Base-by-base conservation (phyloP, 208 protist species). In the Trypanosoma platydactyli region DNA sequence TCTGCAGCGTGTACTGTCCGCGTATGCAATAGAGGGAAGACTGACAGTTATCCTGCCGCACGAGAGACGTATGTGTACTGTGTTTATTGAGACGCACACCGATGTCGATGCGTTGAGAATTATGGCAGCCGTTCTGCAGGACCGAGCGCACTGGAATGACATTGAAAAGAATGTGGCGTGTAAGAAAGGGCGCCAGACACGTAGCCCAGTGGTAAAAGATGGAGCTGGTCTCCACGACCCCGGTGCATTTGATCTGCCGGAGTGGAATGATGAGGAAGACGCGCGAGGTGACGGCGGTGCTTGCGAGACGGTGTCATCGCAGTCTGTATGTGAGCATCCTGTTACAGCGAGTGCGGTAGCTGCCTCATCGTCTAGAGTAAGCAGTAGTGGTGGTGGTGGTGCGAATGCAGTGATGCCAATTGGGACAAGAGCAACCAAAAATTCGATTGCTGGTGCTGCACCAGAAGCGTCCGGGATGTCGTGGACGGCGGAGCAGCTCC, bases 131-230 rank as follows among this genome's bases (percentile, higher is more conserved):
- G 44, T 82, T 7, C 68, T 94, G 50, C 79, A 83, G 61, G 80
- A 92, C 59, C 65, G 68, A 44, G 38, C 45, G 12, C 70, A 45
- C 40, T 91, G 86, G 86, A 41, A 41, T n/a, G 46, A 68, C 22
- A 86, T 94, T 49, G 86, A 94, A 66, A 65, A 64, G 25, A 89
- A 92, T 65, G 86, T 94, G 61, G 79, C 81, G 16, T 70, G 62
- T 46, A 56, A 67, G 46, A 66, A 73, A 54, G 24, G 35, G 33
- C 53, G 38, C 7, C 11, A 60, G 25, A 16, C 46, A 18, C 52
- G 41, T 18, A 15, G 54, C 12, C 6, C 6, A 40, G 29, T 41
- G n/a, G 20, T 33, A 16, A 66, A 44, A 18, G 53, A 11, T 44
- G 18, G n/a, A 4, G 15, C 6, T 49, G 35, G 12, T 25, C 44